A percentile compares a stretch with the other conserved stretches of the same genome.
Evolutionary conservation across 2,329 filamentous ascomycete genomes (phyloP).

Genomic region (Scedosporium aurantiacum): DNA sequence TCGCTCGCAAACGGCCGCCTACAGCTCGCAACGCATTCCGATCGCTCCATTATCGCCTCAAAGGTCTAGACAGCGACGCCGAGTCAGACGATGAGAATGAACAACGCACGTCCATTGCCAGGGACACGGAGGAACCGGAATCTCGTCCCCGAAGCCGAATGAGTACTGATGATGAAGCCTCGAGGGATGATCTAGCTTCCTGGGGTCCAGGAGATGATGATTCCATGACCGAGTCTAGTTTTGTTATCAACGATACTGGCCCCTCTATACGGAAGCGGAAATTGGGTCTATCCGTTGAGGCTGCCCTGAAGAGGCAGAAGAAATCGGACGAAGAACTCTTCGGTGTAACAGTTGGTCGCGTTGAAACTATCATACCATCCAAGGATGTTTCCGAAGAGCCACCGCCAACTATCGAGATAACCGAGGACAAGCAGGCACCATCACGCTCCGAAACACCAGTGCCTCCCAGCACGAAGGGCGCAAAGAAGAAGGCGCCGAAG

Average conservation of each 20-base stretch:
- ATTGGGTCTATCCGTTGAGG: constrained; percentile 56
- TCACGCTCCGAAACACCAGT: constrained; percentile 37
- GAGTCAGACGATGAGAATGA: constrained; percentile 78
- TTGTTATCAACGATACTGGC: constrained; percentile 47
- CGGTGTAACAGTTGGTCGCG: constrained; percentile 38
- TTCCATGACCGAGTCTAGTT: constrained; percentile 62
- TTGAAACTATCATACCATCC: constrained; percentile 33
- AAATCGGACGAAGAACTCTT: constrained; percentile 72
- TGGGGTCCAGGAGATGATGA: constrained; percentile 48
- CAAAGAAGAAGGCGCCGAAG: constrained; percentile 46
- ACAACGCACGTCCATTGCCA: constrained; percentile 46
- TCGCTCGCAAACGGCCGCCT: constrained; percentile 51
- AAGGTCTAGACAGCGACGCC: constrained; percentile 45
- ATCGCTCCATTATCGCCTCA: constrained; percentile 59
- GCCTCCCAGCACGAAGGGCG: constrained; percentile 29
- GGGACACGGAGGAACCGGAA: constrained; percentile 77
- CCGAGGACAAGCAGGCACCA: constrained; percentile 34
- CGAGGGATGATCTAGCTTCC: constrained; percentile 36
- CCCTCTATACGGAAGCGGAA: constrained; percentile 59
- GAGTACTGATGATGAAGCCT: constrained; percentile 47
- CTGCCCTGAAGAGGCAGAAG: constrained; percentile 68
- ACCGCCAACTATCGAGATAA: constrained; percentile 31
- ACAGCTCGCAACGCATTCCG: constrained; percentile 53
- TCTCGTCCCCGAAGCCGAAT: constrained; percentile 70
- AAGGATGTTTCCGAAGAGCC: constrained; percentile 17